Conservation (phyloP, 2,329 filamentous ascomycete genomes). For the Trichoderma breve region DNA sequence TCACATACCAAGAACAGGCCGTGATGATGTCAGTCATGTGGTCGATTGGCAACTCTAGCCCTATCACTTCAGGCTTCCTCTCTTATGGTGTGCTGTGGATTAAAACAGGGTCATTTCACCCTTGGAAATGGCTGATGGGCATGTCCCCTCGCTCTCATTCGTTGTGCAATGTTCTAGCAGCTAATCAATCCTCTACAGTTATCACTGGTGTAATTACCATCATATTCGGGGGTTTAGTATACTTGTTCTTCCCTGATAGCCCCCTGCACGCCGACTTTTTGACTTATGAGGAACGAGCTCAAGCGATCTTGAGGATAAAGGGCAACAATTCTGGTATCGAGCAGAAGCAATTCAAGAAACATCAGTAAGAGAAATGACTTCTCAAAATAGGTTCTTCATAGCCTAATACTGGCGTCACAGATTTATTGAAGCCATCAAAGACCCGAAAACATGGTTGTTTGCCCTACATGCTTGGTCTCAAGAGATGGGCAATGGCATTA, state of each 20-base stretch:
- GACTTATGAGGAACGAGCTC: slow-evolving; percentile 26
- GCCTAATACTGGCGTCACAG: background rate
- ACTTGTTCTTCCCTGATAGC: slow-evolving; percentile 17
- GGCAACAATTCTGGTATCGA: slow-evolving; percentile 35
- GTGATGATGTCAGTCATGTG: slow-evolving; percentile 39
- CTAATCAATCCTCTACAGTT: slow-evolving; percentile 12
- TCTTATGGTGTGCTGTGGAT: slow-evolving; percentile 35
- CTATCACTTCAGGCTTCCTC: slow-evolving; percentile 33
- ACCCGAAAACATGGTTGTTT: slow-evolving; percentile 33
- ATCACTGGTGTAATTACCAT: slow-evolving; percentile 24
- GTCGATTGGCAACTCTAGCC: slow-evolving; percentile 37
- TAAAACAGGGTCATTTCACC: slow-evolving; percentile 34
- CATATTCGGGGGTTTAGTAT: slow-evolving; percentile 23
- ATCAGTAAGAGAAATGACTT: slow-evolving; percentile 24
- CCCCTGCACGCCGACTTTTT: slow-evolving; percentile 25
- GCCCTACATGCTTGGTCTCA: slow-evolving; percentile 32
- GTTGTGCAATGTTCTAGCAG: too few relatives aligned
- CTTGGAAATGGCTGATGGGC: slow-evolving; percentile 42
- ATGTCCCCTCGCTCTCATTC: background rate
- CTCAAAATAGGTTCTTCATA: too few relatives aligned
- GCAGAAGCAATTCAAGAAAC: slow-evolving; percentile 35
- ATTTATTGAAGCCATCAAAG: slow-evolving; percentile 30
- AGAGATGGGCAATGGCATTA: slow-evolving; percentile 39
- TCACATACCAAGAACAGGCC: slow-evolving; percentile 37
- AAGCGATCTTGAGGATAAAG: slow-evolving; percentile 34